Percentiles rank a stretch among this genome's conserved stretches.
Conservation (phyloP, 805 yeast species). For the Suhomyces vadensis region DNA sequence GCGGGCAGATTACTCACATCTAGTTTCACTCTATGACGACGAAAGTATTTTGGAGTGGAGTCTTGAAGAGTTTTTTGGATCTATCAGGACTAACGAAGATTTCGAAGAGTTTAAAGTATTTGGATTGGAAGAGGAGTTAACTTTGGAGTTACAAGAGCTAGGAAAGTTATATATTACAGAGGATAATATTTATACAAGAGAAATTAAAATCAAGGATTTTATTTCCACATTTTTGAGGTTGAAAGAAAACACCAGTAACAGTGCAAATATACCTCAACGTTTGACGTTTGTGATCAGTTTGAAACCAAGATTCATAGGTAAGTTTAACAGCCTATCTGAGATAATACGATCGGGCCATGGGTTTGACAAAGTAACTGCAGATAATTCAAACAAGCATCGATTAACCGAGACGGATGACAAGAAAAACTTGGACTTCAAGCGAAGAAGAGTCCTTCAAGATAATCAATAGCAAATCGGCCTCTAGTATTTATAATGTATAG, state of each 20-base stretch:
- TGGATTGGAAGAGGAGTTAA: slow-evolving; percentile 27
- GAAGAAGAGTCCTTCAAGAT: slow-evolving; percentile 1
- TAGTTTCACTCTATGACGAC: slow-evolving; percentile 30
- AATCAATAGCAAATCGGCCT: too few relatives aligned
- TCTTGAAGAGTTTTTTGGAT: slow-evolving; percentile 26
- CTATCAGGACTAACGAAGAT: slow-evolving; percentile 28
- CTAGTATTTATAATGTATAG: too few relatives aligned
- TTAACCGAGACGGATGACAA: background rate
- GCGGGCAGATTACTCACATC: slow-evolving; percentile 16
- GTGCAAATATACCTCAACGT: slow-evolving; percentile 10
- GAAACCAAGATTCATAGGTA: slow-evolving; percentile 29
- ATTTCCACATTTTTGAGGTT: slow-evolving; percentile 23
- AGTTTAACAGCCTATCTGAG: slow-evolving; percentile 25
- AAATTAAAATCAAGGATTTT: slow-evolving; percentile 28
- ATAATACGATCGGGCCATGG: slow-evolving; percentile 21
- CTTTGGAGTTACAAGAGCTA: slow-evolving; percentile 30
- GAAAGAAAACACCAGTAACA: slow-evolving; percentile 12
- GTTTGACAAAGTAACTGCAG: slow-evolving; percentile 13
- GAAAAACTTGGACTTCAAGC: background rate
- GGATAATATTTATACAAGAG: slow-evolving; percentile 29
- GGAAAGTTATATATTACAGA: slow-evolving; percentile 32
- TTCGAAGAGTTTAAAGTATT: slow-evolving; percentile 26
- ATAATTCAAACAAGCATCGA: background rate
- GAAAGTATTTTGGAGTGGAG: slow-evolving; percentile 13
- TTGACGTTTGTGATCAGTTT: slow-evolving; percentile 22